phyloP scores from a whole-genome alignment of 495 filamentous ascomycete species.

The Aspergillus taichungensis region DNA sequence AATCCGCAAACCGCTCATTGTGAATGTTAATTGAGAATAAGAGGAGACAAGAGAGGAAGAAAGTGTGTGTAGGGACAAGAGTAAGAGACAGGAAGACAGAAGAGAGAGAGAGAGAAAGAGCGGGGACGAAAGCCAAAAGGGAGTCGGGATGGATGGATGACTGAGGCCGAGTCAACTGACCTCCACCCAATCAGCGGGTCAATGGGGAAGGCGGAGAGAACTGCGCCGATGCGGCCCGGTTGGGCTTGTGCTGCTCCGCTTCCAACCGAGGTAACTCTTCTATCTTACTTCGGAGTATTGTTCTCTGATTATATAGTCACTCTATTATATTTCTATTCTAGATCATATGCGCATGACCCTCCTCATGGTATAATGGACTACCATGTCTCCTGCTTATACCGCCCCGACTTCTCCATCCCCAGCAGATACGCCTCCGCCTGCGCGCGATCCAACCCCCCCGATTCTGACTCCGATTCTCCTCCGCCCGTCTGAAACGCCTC shows the following conservation, averaged over 20 bases:
- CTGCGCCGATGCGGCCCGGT: slow-evolving; percentile 32
- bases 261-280: slow-evolving; percentile 31
- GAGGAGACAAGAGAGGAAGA: neutral
- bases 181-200: slow-evolving; percentile 14
- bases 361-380: slow-evolving; percentile 9
- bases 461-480: slow-evolving; percentile 10
- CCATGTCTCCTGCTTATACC: slow-evolving; percentile 79
- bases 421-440: slow-evolving; percentile 51
- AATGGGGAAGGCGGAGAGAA: slow-evolving; percentile 22
- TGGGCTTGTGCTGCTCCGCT: slow-evolving; percentile 12
- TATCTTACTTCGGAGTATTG: too few species aligned
- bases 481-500: slow-evolving; percentile 49
- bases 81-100: slow-evolving; percentile 6
- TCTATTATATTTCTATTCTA: too few species aligned
- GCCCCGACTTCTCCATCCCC: slow-evolving; percentile 56
- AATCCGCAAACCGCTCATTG: slow-evolving; percentile 75
- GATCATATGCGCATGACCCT: too few species aligned
- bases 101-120: slow-evolving; percentile 10
- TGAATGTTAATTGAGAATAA: slow-evolving; percentile 12
- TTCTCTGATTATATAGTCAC: too few species aligned
- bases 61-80: slow-evolving; percentile 1
- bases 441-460: slow-evolving; percentile 24
- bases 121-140: neutral
- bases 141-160: too few species aligned
- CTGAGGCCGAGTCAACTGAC: neutral